Evolutionary conservation across 768 basidiomycete genomes (phyloP).

Genomic region (Exsudoporus frostii): DNA sequence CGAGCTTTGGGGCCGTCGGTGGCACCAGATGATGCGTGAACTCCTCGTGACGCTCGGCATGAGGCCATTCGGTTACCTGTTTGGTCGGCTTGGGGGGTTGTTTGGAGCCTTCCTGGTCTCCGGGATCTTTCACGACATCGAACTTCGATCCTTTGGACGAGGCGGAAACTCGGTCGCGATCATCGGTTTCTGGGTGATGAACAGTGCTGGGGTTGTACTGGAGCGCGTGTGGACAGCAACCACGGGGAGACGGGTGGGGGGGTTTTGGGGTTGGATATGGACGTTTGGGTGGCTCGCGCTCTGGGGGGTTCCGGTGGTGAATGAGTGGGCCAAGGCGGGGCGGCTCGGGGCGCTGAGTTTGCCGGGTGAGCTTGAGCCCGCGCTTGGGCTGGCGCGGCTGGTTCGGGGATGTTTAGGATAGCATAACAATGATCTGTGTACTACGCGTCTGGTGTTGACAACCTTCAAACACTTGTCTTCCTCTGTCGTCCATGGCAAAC

Average conservation of each 20-base stretch:
- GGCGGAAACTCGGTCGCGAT: slow-evolving; percentile 40
- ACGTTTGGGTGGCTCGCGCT: slow-evolving; percentile 45
- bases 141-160: slow-evolving; percentile 52
- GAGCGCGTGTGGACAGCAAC: slow-evolving; percentile 45
- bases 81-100: slow-evolving; percentile 49
- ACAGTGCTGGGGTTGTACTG: slow-evolving; percentile 47
- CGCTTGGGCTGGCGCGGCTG: slow-evolving; percentile 25
- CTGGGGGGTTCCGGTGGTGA: slow-evolving; percentile 48
- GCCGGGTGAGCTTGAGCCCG: slow-evolving; percentile 10
- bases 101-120: slow-evolving; percentile 59
- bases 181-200: slow-evolving; percentile 53
- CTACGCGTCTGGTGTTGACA: background rate
- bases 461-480: background rate
- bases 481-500: slow-evolving; percentile 18
- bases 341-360: slow-evolving; percentile 7
- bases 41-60: slow-evolving; percentile 48
- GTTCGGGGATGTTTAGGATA: background rate
- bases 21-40: slow-evolving; percentile 66
- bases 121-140: slow-evolving; percentile 53
- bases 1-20: slow-evolving; percentile 59
- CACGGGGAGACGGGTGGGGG: slow-evolving; percentile 45
- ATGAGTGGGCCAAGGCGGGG: slow-evolving; percentile 32
- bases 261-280: slow-evolving; percentile 52
- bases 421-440: background rate
- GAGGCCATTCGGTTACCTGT: slow-evolving; percentile 39